Percentiles rank a stretch among this genome's conserved stretches.
These are phyloP conservation scores for Protea cynaroides DNA, from an alignment of 164 flowering plant genomes.

Conservation along the genomic window DNA sequence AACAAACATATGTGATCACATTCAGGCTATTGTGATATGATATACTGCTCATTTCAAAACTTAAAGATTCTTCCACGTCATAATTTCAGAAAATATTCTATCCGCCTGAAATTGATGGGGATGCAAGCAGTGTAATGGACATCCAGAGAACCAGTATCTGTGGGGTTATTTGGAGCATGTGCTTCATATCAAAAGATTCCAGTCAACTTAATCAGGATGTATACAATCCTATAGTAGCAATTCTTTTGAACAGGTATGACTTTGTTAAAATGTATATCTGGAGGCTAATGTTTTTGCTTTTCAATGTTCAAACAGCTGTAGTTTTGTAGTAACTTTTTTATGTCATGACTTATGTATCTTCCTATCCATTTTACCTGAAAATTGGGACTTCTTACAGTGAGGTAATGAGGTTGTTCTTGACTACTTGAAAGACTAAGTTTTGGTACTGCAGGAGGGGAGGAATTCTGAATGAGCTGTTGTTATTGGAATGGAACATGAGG, in stretches of 20 bases:
- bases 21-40: slow-evolving; percentile 8
- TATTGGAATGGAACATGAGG: slow-evolving; percentile 58
- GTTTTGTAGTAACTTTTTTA: slow-evolving; percentile 1
- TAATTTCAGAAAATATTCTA: slow-evolving; percentile 56
- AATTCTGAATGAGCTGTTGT: slow-evolving; percentile 54
- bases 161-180: slow-evolving; percentile 99
- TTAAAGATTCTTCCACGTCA: slow-evolving; percentile 15
- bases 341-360: not conserved
- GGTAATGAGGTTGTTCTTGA: not conserved
- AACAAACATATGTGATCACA: not conserved
- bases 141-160: slow-evolving; percentile 27
- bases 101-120: slow-evolving; percentile 60
- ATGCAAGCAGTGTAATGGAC: slow-evolving; percentile 21
- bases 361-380: not conserved
- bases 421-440: slow-evolving; percentile 6
- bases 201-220: slow-evolving; percentile 33
- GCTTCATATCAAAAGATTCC: slow-evolving; percentile 62
- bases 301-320: slow-evolving; percentile 7
- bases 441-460: slow-evolving; percentile 47
- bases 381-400: slow-evolving; percentile 1
- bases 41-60: slow-evolving; percentile 3
- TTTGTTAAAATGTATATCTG: slow-evolving; percentile 1
- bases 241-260: slow-evolving; percentile 67
- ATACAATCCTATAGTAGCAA: slow-evolving; percentile 60
- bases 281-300: not conserved